Conservation (phyloP, 495 filamentous ascomycete genomes). For the Hypoxylon fuscum region DNA sequence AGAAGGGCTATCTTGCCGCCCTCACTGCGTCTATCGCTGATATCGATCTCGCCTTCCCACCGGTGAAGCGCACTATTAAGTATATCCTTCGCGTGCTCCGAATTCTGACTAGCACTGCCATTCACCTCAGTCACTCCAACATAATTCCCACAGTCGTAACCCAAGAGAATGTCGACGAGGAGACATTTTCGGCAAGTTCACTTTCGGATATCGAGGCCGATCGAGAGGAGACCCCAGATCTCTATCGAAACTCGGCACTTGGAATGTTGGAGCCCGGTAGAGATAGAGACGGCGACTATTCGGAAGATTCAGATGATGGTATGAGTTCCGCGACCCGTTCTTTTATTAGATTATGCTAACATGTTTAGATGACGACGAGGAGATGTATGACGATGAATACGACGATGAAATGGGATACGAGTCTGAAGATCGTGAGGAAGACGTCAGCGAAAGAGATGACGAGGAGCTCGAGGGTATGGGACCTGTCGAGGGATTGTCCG, state of each 20-base stretch:
- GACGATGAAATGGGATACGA: conserved; percentile 92
- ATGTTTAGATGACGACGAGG: conserved; percentile 64
- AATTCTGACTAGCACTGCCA: conserved; percentile 85
- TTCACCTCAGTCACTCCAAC: conserved; percentile 82
- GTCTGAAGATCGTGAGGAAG: conserved; percentile 81
- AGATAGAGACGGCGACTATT: conserved; percentile 75
- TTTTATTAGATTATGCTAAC: conserved; percentile 40
- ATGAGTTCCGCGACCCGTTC: conserved; percentile 19
- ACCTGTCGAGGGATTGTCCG: conserved; percentile 82
- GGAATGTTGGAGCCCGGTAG: conserved; percentile 87
- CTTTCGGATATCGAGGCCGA: conserved; percentile 87
- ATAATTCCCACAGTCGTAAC: conserved; percentile 68
- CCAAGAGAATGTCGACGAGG: conserved; percentile 81
- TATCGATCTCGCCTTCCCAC: conserved; percentile 93
- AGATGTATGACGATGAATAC: conserved; percentile 86
- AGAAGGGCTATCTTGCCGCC: conserved; percentile 90
- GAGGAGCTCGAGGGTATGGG: conserved; percentile 81
- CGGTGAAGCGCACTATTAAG: conserved; percentile 92
- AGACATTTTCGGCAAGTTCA: conserved; percentile 89
- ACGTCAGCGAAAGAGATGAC: conserved; percentile 85
- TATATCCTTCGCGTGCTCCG: conserved; percentile 92
- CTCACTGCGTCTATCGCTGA: conserved; percentile 94
- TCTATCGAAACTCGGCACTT: conserved; percentile 94
- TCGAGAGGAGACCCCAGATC: conserved; percentile 95
- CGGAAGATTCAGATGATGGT: conserved; percentile 73